These are phyloP conservation scores for Aegilops longissima DNA, from an alignment of 176 grass and related monocot species.

Conservation along the genomic window DNA sequence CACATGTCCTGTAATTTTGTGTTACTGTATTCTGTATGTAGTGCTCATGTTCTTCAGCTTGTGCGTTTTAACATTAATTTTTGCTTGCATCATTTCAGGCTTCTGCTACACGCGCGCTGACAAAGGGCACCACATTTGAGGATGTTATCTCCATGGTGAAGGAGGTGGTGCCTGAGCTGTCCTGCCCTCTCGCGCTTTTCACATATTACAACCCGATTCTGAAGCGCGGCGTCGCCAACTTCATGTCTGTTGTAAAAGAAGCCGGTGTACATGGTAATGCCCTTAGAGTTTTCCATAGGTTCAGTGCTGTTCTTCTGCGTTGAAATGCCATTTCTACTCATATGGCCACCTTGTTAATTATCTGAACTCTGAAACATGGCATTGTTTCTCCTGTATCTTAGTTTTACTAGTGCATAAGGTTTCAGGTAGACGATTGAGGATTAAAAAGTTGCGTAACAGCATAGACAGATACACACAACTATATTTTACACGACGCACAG, in stretches of 20 bases:
- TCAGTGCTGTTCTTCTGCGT: neutral
- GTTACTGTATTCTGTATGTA: neutral
- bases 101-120: slow-evolving; percentile 82
- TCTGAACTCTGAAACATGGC: neutral
- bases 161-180: slow-evolving; percentile 85
- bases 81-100: slow-evolving; percentile 44
- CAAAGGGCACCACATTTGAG: slow-evolving; percentile 88
- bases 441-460: slow-evolving; percentile 5
- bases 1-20: too few relatives aligned
- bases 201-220: slow-evolving; percentile 97
- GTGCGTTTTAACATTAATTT: neutral
- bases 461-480: neutral
- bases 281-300: neutral
- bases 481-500: neutral
- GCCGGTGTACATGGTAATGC: slow-evolving; percentile 77
- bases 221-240: slow-evolving; percentile 79
- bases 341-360: neutral
- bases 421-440: slow-evolving; percentile 5
- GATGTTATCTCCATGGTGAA: slow-evolving; percentile 91
- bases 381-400: neutral
- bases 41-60: neutral
- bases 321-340: neutral
- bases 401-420: neutral
- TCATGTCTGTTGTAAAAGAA: slow-evolving; percentile 77
- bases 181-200: slow-evolving; percentile 91